These are phyloP conservation scores for Neocallimastix lanati DNA, from an alignment of 192 early-diverging fungal species.

Conservation along the genomic window DNA sequence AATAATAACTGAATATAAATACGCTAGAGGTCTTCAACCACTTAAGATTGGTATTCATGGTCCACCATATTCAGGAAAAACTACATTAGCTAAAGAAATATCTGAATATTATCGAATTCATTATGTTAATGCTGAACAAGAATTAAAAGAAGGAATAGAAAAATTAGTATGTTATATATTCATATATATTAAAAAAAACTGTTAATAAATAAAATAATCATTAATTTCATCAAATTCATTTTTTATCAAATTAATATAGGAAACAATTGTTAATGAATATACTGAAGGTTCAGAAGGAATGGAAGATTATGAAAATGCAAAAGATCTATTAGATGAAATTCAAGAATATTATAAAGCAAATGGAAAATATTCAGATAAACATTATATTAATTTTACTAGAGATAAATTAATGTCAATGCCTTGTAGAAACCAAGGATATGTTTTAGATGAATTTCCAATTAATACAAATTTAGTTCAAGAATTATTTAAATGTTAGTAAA, in stretches of 20 bases:
- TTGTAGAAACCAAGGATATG: conserved; percentile 39
- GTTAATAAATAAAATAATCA: too few relatives aligned
- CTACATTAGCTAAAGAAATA: conserved; percentile 18
- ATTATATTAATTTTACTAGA: conserved; percentile 23
- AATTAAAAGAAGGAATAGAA: conserved; percentile 23
- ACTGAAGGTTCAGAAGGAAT: conserved; percentile 9
- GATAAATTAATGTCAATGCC: conserved; percentile 40
- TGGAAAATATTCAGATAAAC: conserved; percentile 20
- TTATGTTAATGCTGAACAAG: conserved; percentile 19
- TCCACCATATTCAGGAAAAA: conserved; percentile 35
- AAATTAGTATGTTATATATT: conserved; percentile 9
- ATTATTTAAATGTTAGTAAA: conserved; percentile 20
- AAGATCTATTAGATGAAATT: conserved; percentile 31
- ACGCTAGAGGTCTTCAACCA: conserved; percentile 29
- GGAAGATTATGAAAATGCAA: conserved; percentile 26
- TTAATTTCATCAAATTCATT: background rate
- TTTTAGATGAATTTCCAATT: conserved; percentile 33
- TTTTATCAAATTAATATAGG: conserved; percentile 1
- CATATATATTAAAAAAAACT: too few relatives aligned
- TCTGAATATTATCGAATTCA: conserved; percentile 34
- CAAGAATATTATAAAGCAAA: conserved; percentile 20
- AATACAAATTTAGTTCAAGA: conserved; percentile 20
- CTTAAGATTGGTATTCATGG: conserved; percentile 34
- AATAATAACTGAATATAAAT: conserved; percentile 38
- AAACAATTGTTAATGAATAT: conserved; percentile 11